These are phyloP conservation scores for Botrytis aclada DNA, from an alignment of 2,329 filamentous ascomycete species.

Conservation along the genomic window DNA sequence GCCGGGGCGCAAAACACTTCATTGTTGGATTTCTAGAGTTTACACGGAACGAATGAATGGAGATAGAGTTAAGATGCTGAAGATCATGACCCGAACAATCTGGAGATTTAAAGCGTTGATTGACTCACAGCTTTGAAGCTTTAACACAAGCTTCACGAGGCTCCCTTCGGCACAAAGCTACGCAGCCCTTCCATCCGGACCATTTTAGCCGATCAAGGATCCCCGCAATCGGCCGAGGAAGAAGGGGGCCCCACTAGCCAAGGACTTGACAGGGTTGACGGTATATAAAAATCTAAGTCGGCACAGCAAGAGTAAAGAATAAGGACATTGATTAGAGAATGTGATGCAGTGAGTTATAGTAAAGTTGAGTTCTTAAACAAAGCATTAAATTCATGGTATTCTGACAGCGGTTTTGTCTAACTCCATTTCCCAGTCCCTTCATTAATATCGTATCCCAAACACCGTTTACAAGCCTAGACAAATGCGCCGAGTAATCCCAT, in stretches of 20 bases:
- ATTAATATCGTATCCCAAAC: slow-evolving; percentile 17
- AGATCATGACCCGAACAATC: not conserved
- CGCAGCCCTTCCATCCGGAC: not conserved
- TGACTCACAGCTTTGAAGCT: not conserved
- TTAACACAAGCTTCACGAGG: slow-evolving; percentile 6
- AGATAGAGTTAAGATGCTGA: not conserved
- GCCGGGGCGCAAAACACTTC: slow-evolving; percentile 31
- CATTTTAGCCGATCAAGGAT: slow-evolving; percentile 5
- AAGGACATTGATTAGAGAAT: not conserved
- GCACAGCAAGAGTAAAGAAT: not conserved
- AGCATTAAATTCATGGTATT: slow-evolving; percentile 12
- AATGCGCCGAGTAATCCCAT: not conserved
- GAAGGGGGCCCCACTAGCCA: slow-evolving; percentile 7
- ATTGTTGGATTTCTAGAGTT: slow-evolving; percentile 20
- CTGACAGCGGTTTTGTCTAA: slow-evolving; percentile 17
- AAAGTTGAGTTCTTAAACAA: not conserved
- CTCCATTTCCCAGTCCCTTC: slow-evolving; percentile 7
- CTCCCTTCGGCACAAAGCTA: slow-evolving; percentile 6
- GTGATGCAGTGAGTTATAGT: not conserved
- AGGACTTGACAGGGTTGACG: not conserved
- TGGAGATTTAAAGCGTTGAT: not conserved
- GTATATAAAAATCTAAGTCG: not conserved
- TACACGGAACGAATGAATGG: not conserved
- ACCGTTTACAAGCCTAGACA: not conserved
- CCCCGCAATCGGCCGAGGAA: slow-evolving; percentile 9